phyloP scores from a whole-genome alignment of 495 filamentous ascomycete genomes.

The Geopyxis carbonaria region DNA sequence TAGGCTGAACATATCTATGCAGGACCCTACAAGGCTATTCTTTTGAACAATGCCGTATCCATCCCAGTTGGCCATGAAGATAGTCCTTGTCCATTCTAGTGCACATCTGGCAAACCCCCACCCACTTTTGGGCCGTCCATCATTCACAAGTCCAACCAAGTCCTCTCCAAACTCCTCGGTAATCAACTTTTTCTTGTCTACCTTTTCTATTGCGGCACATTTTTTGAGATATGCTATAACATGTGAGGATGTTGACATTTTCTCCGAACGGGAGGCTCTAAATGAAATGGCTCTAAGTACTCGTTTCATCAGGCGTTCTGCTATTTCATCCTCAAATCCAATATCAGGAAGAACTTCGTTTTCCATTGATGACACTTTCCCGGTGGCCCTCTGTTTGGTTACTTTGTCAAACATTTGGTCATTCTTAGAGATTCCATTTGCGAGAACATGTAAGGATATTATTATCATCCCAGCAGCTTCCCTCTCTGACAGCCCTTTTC shows the following conservation, averaged over 20 bases:
- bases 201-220: too few species aligned
- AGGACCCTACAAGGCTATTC: conserved; percentile 20
- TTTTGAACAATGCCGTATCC: conserved; percentile 15
- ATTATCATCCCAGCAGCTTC: conserved; percentile 41
- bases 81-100: conserved; percentile 21
- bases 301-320: conserved; percentile 37
- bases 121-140: conserved; percentile 6
- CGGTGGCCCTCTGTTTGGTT: conserved; percentile 36
- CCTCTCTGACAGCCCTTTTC: conserved; percentile 33
- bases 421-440: conserved; percentile 12
- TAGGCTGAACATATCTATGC: conserved; percentile 50
- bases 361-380: conserved; percentile 30
- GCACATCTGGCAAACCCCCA: conserved; percentile 21
- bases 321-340: conserved; percentile 44
- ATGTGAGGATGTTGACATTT: not conserved
- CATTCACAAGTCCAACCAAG: conserved; percentile 5
- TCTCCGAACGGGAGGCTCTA: not conserved
- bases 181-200: not conserved
- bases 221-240: conserved; percentile 14
- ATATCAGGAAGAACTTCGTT: conserved; percentile 26
- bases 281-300: conserved; percentile 37
- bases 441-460: conserved; percentile 40
- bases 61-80: conserved; percentile 21
- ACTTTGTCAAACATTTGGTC: conserved; percentile 17
- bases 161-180: conserved; percentile 13